Evolutionary conservation across 768 basidiomycete genomes (phyloP), one percentile per base, ranked within the genome.

Genomic region (Tylopilus sp.): DNA sequence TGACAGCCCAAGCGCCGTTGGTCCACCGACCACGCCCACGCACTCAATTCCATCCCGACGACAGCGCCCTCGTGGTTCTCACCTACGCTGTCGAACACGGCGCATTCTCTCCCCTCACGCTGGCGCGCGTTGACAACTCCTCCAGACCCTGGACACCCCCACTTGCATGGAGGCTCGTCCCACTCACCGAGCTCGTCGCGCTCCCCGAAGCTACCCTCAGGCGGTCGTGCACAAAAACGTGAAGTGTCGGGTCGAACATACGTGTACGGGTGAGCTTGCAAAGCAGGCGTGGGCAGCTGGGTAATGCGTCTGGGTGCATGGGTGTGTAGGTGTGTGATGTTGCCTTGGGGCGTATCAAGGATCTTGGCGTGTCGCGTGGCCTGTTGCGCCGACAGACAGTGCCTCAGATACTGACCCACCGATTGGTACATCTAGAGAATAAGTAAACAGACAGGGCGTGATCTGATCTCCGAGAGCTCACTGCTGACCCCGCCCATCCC

Each of bases 71-170:
- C 47, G 78, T 91, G 1, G 86, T 88, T 9, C 75, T 95, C 52
- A 72, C 80, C 12, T 95, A 84, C 65, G 91, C 90, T 17, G 73
- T 95, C 21, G 73, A 85, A 71, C 87, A 94, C 75, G 81, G 91
- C 90, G 66, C 67, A 75, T 80, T 4, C n/a, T 4, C 3, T n/a
- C 2, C 13, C 17, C 15, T 15, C 26, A 4, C 35, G 20, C 28
- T 28, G 13, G n/a, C n/a, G n/a, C n/a, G 2, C 38, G 12, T 6
- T 15, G 12, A 21, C 40, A n/a, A n/a, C n/a, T n/a, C n/a, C n/a
- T n/a, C 18, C 10, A 4, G 2, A 3, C 35, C n/a, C 6, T 21
- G 15, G 31, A 20, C 13, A 12, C n/a, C 31, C 5, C 31, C 83
- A 7, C 77, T 94, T 56, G 76, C 76, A 23, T 79, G 80, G 45